Evolutionary conservation across 75 land plant genomes (phyloP).

Genomic region (Cupressus sempervirens): DNA sequence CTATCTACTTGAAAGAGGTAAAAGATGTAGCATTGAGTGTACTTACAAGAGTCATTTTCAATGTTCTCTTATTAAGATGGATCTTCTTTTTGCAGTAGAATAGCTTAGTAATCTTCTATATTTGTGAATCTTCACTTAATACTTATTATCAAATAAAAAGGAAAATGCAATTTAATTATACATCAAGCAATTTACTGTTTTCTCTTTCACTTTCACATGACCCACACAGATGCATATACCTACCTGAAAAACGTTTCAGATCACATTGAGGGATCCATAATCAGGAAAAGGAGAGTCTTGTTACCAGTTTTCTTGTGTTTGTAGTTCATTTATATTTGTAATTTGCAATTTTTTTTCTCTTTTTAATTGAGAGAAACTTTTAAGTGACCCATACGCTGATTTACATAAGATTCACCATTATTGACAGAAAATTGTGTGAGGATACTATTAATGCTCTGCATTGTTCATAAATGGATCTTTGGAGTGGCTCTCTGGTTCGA

Average conservation of each 20-base stretch:
- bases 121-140: not conserved
- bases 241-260: not conserved
- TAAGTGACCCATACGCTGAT: no score
- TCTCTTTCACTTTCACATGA: not conserved
- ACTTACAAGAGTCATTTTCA: not conserved
- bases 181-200: not conserved
- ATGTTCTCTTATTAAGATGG: not conserved
- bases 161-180: not conserved
- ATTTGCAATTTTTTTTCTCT: not conserved
- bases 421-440: not conserved
- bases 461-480: not conserved
- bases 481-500: not conserved
- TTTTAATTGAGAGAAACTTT: no score
- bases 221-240: no score
- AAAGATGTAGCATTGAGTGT: not conserved
- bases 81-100: not conserved
- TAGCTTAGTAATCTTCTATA: not conserved
- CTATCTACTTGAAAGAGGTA: slow-evolving; percentile 24
- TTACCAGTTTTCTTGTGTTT: not conserved
- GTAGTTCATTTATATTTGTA: not conserved
- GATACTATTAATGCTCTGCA: not conserved
- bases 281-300: not conserved
- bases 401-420: not conserved
- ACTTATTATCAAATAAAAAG: not conserved
- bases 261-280: no score